Evolutionary conservation across 257 asterid genomes (phyloP).

Genomic region (Petunia secreta): DNA sequence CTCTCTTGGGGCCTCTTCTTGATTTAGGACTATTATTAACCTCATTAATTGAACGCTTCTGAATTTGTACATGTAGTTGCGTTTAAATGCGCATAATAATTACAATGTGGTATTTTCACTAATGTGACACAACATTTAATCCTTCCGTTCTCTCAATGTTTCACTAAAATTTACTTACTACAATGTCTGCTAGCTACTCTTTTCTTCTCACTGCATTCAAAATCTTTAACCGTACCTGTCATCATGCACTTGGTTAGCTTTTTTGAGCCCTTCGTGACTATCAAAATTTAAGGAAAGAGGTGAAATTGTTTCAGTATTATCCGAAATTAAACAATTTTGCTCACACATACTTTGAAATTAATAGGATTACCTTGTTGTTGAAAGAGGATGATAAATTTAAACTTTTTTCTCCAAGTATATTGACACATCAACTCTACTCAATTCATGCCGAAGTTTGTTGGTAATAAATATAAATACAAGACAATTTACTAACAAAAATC

Average conservation of each 20-base stretch:
- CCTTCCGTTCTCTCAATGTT: neutral
- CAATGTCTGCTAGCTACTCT: neutral
- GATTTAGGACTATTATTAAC: neutral
- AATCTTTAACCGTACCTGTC: neutral
- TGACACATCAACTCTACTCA: too few relatives aligned
- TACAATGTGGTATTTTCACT: neutral
- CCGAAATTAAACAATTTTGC: too few relatives aligned
- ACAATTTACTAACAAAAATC: too few relatives aligned
- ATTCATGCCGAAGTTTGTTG: too few relatives aligned
- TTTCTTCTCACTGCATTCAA: neutral
- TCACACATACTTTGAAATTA: too few relatives aligned
- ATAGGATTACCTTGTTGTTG: too few relatives aligned
- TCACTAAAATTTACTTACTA: neutral
- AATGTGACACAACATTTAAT: neutral
- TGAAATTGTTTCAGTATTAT: too few relatives aligned
- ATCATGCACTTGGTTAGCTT: neutral
- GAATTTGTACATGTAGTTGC: neutral
- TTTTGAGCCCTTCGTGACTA: neutral
- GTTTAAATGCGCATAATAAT: neutral
- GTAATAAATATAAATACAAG: too few relatives aligned
- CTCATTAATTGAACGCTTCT: conserved; percentile 4
- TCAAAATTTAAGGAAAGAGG: neutral
- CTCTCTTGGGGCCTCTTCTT: conserved; percentile 21
- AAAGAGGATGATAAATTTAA: too few relatives aligned
- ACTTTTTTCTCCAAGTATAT: too few relatives aligned